Evolutionary conservation across 768 basidiomycete species (phyloP), one percentile per base, ranked within the genome.

Genomic region (Pleurotus salmoneostramineus): DNA sequence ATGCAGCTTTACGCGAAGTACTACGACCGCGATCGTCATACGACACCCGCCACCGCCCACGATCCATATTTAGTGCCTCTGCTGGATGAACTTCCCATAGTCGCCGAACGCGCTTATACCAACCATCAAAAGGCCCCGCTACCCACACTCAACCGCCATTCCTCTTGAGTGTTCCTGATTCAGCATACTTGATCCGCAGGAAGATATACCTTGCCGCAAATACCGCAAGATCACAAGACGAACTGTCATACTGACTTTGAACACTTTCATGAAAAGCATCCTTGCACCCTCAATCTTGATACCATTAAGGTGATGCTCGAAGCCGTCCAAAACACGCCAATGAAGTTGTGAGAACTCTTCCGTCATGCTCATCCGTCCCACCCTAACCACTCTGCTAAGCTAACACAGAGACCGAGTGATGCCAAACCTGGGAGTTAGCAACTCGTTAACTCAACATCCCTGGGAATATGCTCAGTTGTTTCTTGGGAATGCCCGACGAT

Each of bases 301-400:
- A 55, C n/a, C 8, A n/a, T 21, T 7, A 55, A 12, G 21, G 32
- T 27, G 21, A 27, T 27, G 21, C 21, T 27, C 21, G 40, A 17
- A 21, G 52, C 52, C 52, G 52, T 33, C 52, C 40, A 55, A 55
- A 55, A 10, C 8, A 37, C 37, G 31, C 52, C 27, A 55, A 55
- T 55, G 27, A 55, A 6, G 32, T 31, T 8, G n/a, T 17, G 27
- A 55, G 21, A 21, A 42, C 52, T 8, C 7, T 21, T 21, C 17
- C 27, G 17, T 21, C 37, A 36, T 15, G 35, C 8, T 21, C 52
- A 43, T 55, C 52, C 52, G 37, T 55, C 11, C 40, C 11, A n/a
- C 44, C 6, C 10, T 45, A 40, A 40, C 37, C 10, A n/a, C 48
- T 3, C 6, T 55, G 52, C 52, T 55, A 55, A 55, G 40, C 43